Base-by-base conservation (phyloP, 306 rosid genomes). In the Canavalia ensiformis region DNA sequence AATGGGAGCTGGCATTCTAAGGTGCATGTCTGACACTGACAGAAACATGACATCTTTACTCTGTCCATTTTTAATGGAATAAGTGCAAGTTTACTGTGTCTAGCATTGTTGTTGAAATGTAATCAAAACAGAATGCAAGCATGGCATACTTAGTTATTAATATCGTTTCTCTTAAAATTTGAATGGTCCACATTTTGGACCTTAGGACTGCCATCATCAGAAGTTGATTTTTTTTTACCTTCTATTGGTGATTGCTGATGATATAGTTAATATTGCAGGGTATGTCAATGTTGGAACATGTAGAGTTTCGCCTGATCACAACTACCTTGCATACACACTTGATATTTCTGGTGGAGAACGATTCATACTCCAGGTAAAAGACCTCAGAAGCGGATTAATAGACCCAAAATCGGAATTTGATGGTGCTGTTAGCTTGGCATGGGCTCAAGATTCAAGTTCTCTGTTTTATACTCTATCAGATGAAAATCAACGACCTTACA, bases 201-300 rank as follows among this genome's bases (percentile, higher is more conserved):
- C 62, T 63, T 78, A 10, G 7, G 68, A 52, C 34, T 29, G 67
- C 49, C 45, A 42, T 73, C 44, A 8, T 18, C 25, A 18, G 25
- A 18, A 18, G 25, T 42, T 35, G 30, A 6, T 79, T 25, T 52
- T 60, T 60, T 3, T 18, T 45, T 9, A 7, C 54, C 34, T 11
- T 7, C n/a, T 77, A 50, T 68, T 34, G 25, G 59, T 41, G 51
- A 58, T 81, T 52, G 51, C 50, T 68, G 75, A 78, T 12, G 34
- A 28, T 72, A 34, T 81, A 6, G 46, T 70, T 75, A 59, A 76
- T 8, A 63, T 74, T 89, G 63, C 82, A 95, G 99, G 99, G 78
- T 95, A 95, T 79, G 99, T 95, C 76, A 94, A 95, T 7, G 97
- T 95, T 70, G 97, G 98, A 83, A 85, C 94, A 18, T 93, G 98